Evolutionary conservation across 768 basidiomycete species (phyloP).

Genomic region (Kondoa subrosea): DNA sequence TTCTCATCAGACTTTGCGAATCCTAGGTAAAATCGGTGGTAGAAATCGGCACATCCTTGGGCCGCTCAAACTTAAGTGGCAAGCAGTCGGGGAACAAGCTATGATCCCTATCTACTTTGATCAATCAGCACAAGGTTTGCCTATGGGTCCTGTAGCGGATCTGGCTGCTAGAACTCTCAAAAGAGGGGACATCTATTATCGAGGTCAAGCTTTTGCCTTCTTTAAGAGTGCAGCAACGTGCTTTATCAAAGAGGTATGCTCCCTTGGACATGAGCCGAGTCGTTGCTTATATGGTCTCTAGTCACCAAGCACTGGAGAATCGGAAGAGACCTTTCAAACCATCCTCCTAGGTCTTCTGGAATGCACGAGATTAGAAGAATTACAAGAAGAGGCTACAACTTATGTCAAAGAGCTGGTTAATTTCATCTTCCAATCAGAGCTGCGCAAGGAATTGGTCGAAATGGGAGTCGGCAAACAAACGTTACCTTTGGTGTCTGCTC

Average conservation of each 20-base stretch:
- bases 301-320: conserved; percentile 56
- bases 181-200: conserved; percentile 36
- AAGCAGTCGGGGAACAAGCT: conserved; percentile 52
- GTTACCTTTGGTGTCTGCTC: conserved; percentile 32
- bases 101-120: conserved; percentile 54
- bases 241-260: conserved; percentile 44
- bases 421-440: conserved; percentile 57
- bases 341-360: conserved; percentile 64
- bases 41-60: conserved; percentile 72
- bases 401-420: conserved; percentile 55
- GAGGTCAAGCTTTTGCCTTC: conserved; percentile 34
- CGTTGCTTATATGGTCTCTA: conserved; percentile 28
- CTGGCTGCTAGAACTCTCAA: conserved; percentile 50
- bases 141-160: conserved; percentile 27
- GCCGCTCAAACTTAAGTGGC: conserved; percentile 57
- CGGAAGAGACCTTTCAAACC: conserved; percentile 53
- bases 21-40: conserved; percentile 89
- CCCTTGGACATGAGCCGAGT: not conserved
- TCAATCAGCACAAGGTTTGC: not conserved
- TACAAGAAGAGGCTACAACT: conserved; percentile 50
- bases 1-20: conserved; percentile 85
- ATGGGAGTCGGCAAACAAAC: conserved; percentile 28
- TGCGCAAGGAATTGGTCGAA: conserved; percentile 34
- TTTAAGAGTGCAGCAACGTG: conserved; percentile 55
- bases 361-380: conserved; percentile 51